Conservation (phyloP, 371 early-diverging fungal species). For the Rhizopus delemar region DNA sequence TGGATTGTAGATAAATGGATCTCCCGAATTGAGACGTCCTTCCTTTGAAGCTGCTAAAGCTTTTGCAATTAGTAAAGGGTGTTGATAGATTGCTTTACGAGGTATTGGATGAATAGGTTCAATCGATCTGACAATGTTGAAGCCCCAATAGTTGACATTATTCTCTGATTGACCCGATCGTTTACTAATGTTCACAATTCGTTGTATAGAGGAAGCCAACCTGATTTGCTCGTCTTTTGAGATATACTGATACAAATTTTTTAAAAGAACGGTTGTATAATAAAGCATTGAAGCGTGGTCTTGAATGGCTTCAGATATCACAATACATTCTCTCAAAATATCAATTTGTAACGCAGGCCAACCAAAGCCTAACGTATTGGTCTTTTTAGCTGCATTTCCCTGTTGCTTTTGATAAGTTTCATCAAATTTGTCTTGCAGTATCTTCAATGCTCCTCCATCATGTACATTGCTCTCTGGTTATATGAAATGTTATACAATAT, state of each 20-base stretch:
- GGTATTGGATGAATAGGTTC: conserved; percentile 46
- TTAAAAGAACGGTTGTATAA: conserved; percentile 68
- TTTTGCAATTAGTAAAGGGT: conserved; percentile 27
- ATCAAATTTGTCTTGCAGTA: conserved; percentile 16
- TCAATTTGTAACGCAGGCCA: conserved; percentile 83
- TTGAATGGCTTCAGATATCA: conserved; percentile 70
- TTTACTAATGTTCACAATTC: conserved; percentile 55
- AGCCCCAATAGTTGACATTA: conserved; percentile 53
- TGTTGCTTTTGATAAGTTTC: neutral
- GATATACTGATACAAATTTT: conserved; percentile 68
- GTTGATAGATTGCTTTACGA: conserved; percentile 43
- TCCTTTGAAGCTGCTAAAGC: conserved; percentile 31
- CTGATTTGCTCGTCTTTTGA: conserved; percentile 71
- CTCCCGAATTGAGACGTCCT: conserved; percentile 32
- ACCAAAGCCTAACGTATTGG: conserved; percentile 47
- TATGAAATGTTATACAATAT: neutral
- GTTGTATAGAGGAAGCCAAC: conserved; percentile 62
- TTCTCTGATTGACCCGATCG: conserved; percentile 25
- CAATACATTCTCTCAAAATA: conserved; percentile 74
- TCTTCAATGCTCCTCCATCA: conserved; percentile 25
- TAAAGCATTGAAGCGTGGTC: conserved; percentile 67
- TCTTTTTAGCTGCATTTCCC: neutral
- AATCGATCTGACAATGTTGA: conserved; percentile 48
- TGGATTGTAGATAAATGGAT: conserved; percentile 81
- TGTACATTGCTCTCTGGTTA: conserved; percentile 25